Conservation (phyloP, 1,139 yeast species). For the Magnusiomyces sp. region DNA sequence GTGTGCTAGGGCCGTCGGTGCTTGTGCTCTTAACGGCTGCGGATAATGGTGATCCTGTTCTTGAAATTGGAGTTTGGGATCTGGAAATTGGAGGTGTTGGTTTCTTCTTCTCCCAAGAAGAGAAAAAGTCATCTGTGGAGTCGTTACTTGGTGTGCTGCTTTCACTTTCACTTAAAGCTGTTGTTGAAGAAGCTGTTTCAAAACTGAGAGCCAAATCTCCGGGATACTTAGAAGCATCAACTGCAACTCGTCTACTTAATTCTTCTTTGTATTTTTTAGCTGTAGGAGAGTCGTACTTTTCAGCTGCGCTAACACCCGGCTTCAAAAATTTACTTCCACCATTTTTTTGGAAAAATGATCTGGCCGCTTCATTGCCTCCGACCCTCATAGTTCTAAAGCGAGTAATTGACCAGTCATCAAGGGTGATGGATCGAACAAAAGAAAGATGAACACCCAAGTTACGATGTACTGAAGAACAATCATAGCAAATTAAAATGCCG, state of each 20-base stretch:
- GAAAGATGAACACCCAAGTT: constrained; percentile 96
- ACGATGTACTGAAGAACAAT: constrained; percentile 94
- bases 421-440: constrained; percentile 89
- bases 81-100: constrained; percentile 50
- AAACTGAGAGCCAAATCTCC: constrained; percentile 46
- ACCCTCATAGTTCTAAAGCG: constrained; percentile 85
- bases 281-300: constrained; percentile 71
- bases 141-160: constrained; percentile 20
- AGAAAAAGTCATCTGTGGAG: constrained; percentile 76
- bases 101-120: constrained; percentile 68
- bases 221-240: constrained; percentile 64
- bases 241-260: constrained; percentile 55
- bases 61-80: constrained; percentile 33
- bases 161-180: constrained; percentile 10
- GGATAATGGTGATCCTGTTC: constrained; percentile 19
- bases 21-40: constrained; percentile 6
- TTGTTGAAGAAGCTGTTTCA: constrained; percentile 25
- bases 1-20: constrained; percentile 14
- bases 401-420: constrained; percentile 95
- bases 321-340: constrained; percentile 69
- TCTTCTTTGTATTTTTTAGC: constrained; percentile 76
- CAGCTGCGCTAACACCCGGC: constrained; percentile 52
- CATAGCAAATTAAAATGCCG: constrained; percentile 92
- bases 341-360: constrained; percentile 61
- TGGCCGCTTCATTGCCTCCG: constrained; percentile 84